Base-by-base conservation (phyloP, 345 rosid genomes). In the Anacardium occidentale region DNA sequence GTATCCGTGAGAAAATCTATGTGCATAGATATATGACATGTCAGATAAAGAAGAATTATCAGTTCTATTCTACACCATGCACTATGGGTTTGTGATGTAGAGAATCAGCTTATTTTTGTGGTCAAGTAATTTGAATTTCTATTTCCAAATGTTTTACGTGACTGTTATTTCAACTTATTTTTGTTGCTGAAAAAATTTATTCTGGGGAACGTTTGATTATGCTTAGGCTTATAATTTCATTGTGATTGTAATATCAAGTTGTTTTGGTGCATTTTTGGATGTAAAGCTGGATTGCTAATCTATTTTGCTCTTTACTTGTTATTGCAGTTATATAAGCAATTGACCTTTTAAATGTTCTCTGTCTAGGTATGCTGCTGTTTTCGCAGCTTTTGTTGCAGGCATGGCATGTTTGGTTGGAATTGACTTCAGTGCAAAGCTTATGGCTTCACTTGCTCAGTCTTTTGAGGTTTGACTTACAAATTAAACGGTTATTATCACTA, bases 301-400 rank as follows among this genome's bases (percentile, higher is more conserved):
- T 24, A 53, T 52, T 62, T 62, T 51, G 24, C 59, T 24, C 24
- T 52, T 22, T 37, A 37, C 50, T 66, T 48, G 44, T n/a, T 51
- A 1, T 60, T 54, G 17, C 54, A 3, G 53, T 34, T 52, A 14
- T 64, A 70, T 44, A 55, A 45, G 29, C 51, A n/a, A 47, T 52
- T 68, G 45, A 51, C 57, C 62, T 67, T 81, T 34, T 68, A 20
- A 66, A 26, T 58, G 64, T 57, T 60, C 64, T 62, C 73, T 74
- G 74, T 81, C 69, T 69, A 94, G 98, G 92, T 86, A 94, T 68
- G 90, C 92, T 52, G 86, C 96, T 66, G 84, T 87, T 77, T 90
- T 90, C 88, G 95, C 94, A 50, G 85, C 99, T 54, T 95, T 91
- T 80, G 85, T 92, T 76, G 98, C 98, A 45, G 99, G 97, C 74